phyloP scores from a whole-genome alignment of 1,284 basidiomycete species.

The Singerocomus inundabilis region DNA sequence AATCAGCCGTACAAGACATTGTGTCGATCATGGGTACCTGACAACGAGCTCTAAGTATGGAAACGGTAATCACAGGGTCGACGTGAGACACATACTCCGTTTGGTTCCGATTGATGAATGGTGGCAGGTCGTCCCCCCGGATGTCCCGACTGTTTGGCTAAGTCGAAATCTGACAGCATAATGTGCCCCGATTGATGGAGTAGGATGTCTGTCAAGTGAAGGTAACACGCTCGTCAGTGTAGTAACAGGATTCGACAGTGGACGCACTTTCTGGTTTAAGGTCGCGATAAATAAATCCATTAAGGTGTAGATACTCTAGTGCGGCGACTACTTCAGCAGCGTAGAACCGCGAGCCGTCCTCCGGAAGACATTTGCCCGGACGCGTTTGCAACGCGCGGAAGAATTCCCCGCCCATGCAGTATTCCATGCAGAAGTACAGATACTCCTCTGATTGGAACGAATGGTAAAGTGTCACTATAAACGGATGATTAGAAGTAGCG shows the following conservation, averaged over 20 bases:
- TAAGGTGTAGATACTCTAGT: slow-evolving; percentile 96
- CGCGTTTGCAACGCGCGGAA: slow-evolving; percentile 95
- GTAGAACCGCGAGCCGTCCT: slow-evolving; percentile 96
- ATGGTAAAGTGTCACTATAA: slow-evolving; percentile 96
- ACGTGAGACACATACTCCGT: slow-evolving; percentile 62
- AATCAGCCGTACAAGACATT: slow-evolving; percentile 94
- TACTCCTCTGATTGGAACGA: slow-evolving; percentile 98
- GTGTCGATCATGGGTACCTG: slow-evolving; percentile 93
- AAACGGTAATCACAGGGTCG: slow-evolving; percentile 14
- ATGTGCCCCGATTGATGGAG: slow-evolving; percentile 98
- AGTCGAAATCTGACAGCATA: slow-evolving; percentile 99
- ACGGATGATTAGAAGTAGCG: slow-evolving; percentile 94
- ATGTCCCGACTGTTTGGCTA: slow-evolving; percentile 92
- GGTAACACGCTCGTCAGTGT: slow-evolving; percentile 12
- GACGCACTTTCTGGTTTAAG: slow-evolving; percentile 97
- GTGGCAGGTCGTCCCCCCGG: slow-evolving; percentile 86
- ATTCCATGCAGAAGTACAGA: slow-evolving; percentile 98
- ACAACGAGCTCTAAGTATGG: slow-evolving; percentile 17
- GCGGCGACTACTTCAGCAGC: slow-evolving; percentile 98
- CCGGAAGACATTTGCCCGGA: slow-evolving; percentile 93
- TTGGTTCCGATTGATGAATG: slow-evolving; percentile 84
- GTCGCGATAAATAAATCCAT: slow-evolving; percentile 99
- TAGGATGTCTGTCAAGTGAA: slow-evolving; percentile 76
- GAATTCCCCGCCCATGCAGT: slow-evolving; percentile 99
- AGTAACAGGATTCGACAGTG: background rate